These are phyloP conservation scores for Umbelopsis vinacea DNA, from an alignment of 192 early-diverging fungal genomes.

Conservation along the genomic window DNA sequence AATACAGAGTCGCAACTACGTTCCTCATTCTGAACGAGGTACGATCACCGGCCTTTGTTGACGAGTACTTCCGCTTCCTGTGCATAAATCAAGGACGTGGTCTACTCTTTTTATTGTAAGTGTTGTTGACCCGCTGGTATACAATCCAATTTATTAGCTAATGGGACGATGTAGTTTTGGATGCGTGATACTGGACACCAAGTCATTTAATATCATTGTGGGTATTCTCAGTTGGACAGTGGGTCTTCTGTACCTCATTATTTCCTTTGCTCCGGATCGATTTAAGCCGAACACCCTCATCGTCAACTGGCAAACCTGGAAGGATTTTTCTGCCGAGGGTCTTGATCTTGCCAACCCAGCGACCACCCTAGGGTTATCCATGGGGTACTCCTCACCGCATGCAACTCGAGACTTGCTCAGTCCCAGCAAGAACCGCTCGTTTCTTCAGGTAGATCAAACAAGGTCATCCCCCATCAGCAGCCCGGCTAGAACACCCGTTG, in stretches of 20 bases:
- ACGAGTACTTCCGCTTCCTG: constrained; percentile 53
- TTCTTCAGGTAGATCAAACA: not conserved
- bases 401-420: no score
- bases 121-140: not conserved
- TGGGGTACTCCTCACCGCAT: not conserved
- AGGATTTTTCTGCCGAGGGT: constrained; percentile 36
- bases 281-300: constrained; percentile 24
- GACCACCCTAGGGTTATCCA: not conserved
- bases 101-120: constrained; percentile 56
- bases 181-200: constrained; percentile 54
- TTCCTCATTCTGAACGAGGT: constrained; percentile 56
- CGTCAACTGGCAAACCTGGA: constrained; percentile 39
- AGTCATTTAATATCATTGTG: constrained; percentile 50
- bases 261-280: constrained; percentile 42
- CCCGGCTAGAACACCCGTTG: not conserved
- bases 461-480: not conserved
- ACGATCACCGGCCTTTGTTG: constrained; percentile 44
- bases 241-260: constrained; percentile 55
- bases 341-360: constrained; percentile 19
- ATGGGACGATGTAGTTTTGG: constrained; percentile 43
- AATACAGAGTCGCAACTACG: constrained; percentile 23
- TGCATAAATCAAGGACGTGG: constrained; percentile 60
- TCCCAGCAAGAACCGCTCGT: not conserved
- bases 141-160: not conserved
- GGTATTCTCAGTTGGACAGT: constrained; percentile 51